Percentiles rank a stretch among this genome's conserved stretches.
Evolutionary conservation across 306 rosid species (phyloP).

Genomic region (Mimosa bimucronata): DNA sequence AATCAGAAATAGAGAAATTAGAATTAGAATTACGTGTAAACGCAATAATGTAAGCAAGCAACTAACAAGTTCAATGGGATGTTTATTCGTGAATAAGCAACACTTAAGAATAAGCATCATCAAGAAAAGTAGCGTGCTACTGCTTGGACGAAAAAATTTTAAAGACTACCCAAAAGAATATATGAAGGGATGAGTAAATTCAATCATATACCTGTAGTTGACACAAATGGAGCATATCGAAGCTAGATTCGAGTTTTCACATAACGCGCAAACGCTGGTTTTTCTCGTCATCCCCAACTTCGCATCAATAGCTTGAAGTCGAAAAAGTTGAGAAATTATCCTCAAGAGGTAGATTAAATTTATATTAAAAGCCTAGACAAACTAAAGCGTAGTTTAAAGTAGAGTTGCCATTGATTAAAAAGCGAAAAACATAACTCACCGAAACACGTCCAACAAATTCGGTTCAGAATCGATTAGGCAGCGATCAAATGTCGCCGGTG

Average conservation of each 20-base stretch:
- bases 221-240: slow-evolving; percentile 81
- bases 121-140: not conserved
- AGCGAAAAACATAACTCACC: not conserved
- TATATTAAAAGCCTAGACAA: not conserved
- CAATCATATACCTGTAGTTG: slow-evolving; percentile 66
- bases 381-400: not conserved
- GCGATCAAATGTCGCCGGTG: not conserved
- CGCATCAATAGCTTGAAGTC: slow-evolving; percentile 16
- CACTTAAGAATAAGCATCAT: not conserved
- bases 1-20: not conserved
- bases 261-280: slow-evolving; percentile 67
- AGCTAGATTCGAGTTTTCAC: slow-evolving; percentile 80
- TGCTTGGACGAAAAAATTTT: slow-evolving; percentile 3
- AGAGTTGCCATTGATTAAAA: not conserved
- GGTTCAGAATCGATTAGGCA: not conserved
- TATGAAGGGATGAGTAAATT: not conserved
- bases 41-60: not conserved
- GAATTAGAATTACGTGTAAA: not conserved
- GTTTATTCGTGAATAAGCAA: not conserved
- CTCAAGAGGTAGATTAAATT: not conserved
- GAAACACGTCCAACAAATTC: not conserved
- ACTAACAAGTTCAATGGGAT: slow-evolving; percentile 15
- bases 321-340: not conserved
- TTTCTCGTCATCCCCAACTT: slow-evolving; percentile 62
- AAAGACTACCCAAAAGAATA: slow-evolving; percentile 13